These are phyloP conservation scores for Nakazawaea sp. DNA, from an alignment of 805 yeast genomes.

Conservation along the genomic window DNA sequence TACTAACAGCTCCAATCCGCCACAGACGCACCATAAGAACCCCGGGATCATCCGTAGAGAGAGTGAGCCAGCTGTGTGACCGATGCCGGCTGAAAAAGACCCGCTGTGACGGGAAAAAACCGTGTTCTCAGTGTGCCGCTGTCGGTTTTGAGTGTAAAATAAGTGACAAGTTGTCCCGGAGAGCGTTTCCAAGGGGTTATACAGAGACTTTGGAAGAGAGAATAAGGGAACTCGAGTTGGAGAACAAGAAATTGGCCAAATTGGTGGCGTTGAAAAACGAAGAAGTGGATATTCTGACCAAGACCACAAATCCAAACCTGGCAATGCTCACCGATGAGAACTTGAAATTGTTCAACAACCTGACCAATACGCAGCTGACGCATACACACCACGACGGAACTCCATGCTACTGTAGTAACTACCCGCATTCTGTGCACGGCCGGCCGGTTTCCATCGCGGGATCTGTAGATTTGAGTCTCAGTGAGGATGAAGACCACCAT, in stretches of 20 bases:
- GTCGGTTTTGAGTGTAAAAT: conserved; percentile 87
- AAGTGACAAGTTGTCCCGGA: conserved; percentile 77
- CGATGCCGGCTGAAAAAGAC: conserved; percentile 79
- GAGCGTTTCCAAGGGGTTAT: conserved; percentile 88
- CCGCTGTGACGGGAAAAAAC: conserved; percentile 69
- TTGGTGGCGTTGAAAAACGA: conserved; percentile 60
- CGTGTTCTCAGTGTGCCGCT: conserved; percentile 75
- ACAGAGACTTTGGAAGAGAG: conserved; percentile 87
- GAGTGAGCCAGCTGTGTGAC: conserved; percentile 91
- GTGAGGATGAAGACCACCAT: conserved; percentile 34
- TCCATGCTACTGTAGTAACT: conserved; percentile 45
- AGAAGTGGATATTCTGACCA: conserved; percentile 33
- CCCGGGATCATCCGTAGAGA: conserved; percentile 56
- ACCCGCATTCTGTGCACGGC: conserved; percentile 50
- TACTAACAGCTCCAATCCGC: neutral
- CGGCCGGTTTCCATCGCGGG: conserved; percentile 64
- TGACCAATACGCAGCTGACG: conserved; percentile 13
- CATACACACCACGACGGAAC: conserved; percentile 38
- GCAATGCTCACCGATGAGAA: conserved; percentile 20
- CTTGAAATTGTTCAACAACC: conserved; percentile 20
- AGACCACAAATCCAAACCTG: neutral
- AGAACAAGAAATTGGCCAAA: conserved; percentile 63
- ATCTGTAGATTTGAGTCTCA: conserved; percentile 37
- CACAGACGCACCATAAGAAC: conserved; percentile 51
- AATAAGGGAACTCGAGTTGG: conserved; percentile 78